phyloP scores from a whole-genome alignment of 169 alveolate species.

The Plasmodium chabaudi region DNA sequence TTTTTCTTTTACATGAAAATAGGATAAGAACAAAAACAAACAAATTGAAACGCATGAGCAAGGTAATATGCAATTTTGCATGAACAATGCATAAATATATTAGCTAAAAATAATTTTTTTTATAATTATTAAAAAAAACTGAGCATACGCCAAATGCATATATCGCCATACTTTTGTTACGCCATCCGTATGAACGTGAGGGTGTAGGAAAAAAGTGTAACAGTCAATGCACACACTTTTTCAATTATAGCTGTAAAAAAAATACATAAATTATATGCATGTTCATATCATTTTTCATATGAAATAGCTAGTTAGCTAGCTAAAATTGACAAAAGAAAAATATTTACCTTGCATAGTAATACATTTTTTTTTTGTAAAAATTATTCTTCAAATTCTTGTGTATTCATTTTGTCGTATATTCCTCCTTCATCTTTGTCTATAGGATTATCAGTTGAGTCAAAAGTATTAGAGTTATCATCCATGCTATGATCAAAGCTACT shows the following conservation, averaged over 20 bases:
- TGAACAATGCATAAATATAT: constrained; percentile 4
- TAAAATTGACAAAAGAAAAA: neutral
- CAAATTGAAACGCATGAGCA: neutral
- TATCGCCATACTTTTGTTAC: neutral
- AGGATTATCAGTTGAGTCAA: constrained; percentile 6
- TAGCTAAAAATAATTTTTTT: neutral
- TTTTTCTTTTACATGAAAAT: constrained; percentile 7
- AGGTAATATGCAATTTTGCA: neutral
- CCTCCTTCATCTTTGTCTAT: constrained; percentile 63
- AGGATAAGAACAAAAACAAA: constrained; percentile 2
- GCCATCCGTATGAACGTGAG: neutral
- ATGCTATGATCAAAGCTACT: constrained; percentile 3
- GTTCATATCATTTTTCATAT: too few species aligned
- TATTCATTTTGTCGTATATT: constrained; percentile 61
- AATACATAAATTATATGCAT: neutral
- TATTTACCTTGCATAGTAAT: neutral
- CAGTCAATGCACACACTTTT: neutral
- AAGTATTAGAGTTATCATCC: constrained; percentile 23
- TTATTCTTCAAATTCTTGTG: constrained; percentile 66
- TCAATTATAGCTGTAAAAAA: neutral
- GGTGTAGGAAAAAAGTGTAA: neutral
- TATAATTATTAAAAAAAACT: neutral
- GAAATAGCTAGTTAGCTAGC: neutral
- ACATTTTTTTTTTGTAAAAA: neutral
- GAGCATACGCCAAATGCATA: too few species aligned